These are phyloP conservation scores for Metschnikowia picachoensis DNA, from an alignment of 805 yeast species.

Conservation along the genomic window DNA sequence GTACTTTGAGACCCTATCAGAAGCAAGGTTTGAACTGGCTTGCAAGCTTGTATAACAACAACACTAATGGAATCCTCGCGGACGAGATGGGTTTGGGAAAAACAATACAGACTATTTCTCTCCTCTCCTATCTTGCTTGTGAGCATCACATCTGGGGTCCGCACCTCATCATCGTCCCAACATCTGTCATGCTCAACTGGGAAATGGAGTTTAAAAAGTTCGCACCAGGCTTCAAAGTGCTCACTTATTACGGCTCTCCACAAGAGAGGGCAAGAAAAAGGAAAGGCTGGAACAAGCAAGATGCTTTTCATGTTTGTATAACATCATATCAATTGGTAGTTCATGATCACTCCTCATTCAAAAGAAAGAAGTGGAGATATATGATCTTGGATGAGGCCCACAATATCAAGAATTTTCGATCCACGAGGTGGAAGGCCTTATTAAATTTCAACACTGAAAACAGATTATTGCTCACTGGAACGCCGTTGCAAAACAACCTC, in stretches of 20 bases:
- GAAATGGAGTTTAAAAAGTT: slow-evolving; percentile 98
- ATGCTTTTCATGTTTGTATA: slow-evolving; percentile 93
- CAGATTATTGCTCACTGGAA: slow-evolving; percentile 87
- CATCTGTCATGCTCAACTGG: slow-evolving; percentile 97
- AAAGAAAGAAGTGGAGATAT: slow-evolving; percentile 90
- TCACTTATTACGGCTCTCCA: slow-evolving; percentile 95
- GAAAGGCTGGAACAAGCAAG: slow-evolving; percentile 96
- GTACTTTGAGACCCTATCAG: slow-evolving; percentile 84
- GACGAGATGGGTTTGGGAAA: slow-evolving; percentile 99
- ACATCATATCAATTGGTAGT: slow-evolving; percentile 97
- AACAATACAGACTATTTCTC: slow-evolving; percentile 91
- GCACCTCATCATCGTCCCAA: slow-evolving; percentile 93
- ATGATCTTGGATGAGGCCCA: slow-evolving; percentile 99
- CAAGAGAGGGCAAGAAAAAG: slow-evolving; percentile 94
- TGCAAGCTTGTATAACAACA: slow-evolving; percentile 86
- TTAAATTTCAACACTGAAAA: slow-evolving; percentile 90
- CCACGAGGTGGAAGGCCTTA: slow-evolving; percentile 95
- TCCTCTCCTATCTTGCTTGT: slow-evolving; percentile 84
- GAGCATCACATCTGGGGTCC: slow-evolving; percentile 98
- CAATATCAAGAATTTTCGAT: slow-evolving; percentile 91
- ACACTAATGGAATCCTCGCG: slow-evolving; percentile 94
- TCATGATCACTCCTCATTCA: slow-evolving; percentile 92
- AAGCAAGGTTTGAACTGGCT: slow-evolving; percentile 97
- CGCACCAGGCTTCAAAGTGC: slow-evolving; percentile 95
- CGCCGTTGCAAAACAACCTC: slow-evolving; percentile 92